Conservation (phyloP, 1,284 basidiomycete genomes). For the Malassezia cuniculi region DNA sequence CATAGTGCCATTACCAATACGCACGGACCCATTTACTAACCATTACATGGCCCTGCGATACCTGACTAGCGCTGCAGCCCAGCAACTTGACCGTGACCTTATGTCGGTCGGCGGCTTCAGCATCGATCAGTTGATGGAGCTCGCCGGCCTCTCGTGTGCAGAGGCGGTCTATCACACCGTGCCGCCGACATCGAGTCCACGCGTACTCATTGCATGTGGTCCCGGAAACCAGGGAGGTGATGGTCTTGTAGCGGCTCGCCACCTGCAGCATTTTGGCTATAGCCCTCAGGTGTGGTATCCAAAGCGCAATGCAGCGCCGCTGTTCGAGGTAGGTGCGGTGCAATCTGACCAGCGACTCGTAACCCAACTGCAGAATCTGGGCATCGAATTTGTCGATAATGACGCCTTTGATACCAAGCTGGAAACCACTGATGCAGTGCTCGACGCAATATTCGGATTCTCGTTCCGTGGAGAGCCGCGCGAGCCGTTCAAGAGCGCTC, state of each 20-base stretch:
- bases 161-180: slow-evolving; percentile 71
- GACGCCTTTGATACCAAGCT: slow-evolving; percentile 52
- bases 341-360: too few relatives aligned
- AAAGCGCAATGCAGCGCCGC: slow-evolving; percentile 32
- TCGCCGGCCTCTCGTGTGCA: slow-evolving; percentile 91
- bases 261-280: slow-evolving; percentile 51
- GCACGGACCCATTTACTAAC: too few relatives aligned
- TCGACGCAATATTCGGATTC: slow-evolving; percentile 96
- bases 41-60: slow-evolving; percentile 28
- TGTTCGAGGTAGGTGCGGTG: too few relatives aligned
- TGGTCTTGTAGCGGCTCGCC: slow-evolving; percentile 86
- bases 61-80: slow-evolving; percentile 26
- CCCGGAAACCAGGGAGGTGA: slow-evolving; percentile 80
- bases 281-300: slow-evolving; percentile 36
- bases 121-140: slow-evolving; percentile 72
- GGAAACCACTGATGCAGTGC: slow-evolving; percentile 61
- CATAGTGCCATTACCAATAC: too few relatives aligned
- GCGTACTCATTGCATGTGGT: slow-evolving; percentile 80
- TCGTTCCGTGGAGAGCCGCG: slow-evolving; percentile 70
- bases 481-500: slow-evolving; percentile 66
- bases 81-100: slow-evolving; percentile 32
- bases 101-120: slow-evolving; percentile 35
- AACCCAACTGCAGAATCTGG: slow-evolving; percentile 74
- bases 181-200: slow-evolving; percentile 52
- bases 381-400: slow-evolving; percentile 52